These are phyloP conservation scores for Hansenula lynferdii DNA, from an alignment of 1,139 yeast genomes.

Conservation along the genomic window DNA sequence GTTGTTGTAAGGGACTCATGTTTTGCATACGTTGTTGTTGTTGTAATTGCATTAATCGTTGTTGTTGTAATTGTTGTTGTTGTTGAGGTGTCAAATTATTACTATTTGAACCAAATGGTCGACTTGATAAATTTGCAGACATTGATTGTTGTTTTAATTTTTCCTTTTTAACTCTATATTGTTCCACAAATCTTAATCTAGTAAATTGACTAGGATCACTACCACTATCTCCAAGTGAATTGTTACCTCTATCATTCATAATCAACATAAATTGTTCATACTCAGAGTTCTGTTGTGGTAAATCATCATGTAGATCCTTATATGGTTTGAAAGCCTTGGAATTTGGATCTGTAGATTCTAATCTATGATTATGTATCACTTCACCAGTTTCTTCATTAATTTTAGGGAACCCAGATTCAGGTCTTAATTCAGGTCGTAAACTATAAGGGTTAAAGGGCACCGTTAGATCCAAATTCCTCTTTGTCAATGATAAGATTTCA, in stretches of 20 bases:
- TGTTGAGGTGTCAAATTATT: slow-evolving; percentile 16
- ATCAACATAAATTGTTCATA: slow-evolving; percentile 85
- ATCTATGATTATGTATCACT: slow-evolving; percentile 43
- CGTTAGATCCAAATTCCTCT: slow-evolving; percentile 68
- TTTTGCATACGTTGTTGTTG: slow-evolving; percentile 9
- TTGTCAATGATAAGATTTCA: slow-evolving; percentile 72
- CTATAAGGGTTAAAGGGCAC: slow-evolving; percentile 68
- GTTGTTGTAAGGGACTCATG: slow-evolving; percentile 14
- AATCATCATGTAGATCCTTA: slow-evolving; percentile 54
- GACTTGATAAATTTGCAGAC: slow-evolving; percentile 23
- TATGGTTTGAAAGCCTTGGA: slow-evolving; percentile 37
- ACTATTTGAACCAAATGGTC: slow-evolving; percentile 5
- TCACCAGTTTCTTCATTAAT: slow-evolving; percentile 36
- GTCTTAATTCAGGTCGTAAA: slow-evolving; percentile 39
- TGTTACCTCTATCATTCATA: slow-evolving; percentile 29
- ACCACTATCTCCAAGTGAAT: slow-evolving; percentile 10
- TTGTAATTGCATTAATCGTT: slow-evolving; percentile 13
- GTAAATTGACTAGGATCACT: slow-evolving; percentile 35
- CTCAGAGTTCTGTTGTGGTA: slow-evolving; percentile 74
- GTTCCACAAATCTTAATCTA: slow-evolving; percentile 45
- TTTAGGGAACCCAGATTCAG: slow-evolving; percentile 42
- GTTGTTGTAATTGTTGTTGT: slow-evolving; percentile 18
- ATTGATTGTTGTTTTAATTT: slow-evolving; percentile 35
- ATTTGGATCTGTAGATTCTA: slow-evolving; percentile 38
- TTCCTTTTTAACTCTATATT: slow-evolving; percentile 38